phyloP scores from a whole-genome alignment of 2,329 filamentous ascomycete genomes.

The Ambrosiella cleistominuta region DNA sequence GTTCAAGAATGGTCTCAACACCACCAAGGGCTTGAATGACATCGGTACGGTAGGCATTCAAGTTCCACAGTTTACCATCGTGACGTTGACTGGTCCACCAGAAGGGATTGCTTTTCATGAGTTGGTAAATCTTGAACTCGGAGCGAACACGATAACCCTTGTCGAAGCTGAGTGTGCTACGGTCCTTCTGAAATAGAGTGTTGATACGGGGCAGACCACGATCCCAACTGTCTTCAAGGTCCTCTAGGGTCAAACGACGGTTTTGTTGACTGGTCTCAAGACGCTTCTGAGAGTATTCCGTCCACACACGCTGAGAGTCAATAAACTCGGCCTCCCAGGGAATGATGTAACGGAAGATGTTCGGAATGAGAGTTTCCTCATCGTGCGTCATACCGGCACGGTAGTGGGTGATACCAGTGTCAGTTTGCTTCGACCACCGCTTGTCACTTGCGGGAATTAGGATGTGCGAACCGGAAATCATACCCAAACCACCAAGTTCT shows the following conservation, averaged over 20 bases:
- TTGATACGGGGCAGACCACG: slow-evolving; percentile 95
- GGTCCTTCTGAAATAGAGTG: slow-evolving; percentile 95
- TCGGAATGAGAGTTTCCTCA: slow-evolving; percentile 92
- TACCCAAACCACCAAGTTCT: slow-evolving; percentile 87
- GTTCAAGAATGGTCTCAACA: slow-evolving; percentile 95
- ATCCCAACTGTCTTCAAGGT: slow-evolving; percentile 97
- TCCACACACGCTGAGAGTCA: slow-evolving; percentile 97
- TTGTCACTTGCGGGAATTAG: slow-evolving; percentile 95
- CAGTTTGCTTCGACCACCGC: slow-evolving; percentile 95
- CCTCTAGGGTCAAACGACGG: slow-evolving; percentile 79
- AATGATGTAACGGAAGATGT: slow-evolving; percentile 98
- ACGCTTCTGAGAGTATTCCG: slow-evolving; percentile 95
- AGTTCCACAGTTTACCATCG: slow-evolving; percentile 92
- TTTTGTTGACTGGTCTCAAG: slow-evolving; percentile 96
- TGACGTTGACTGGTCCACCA: slow-evolving; percentile 98
- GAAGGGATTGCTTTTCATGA: slow-evolving; percentile 99
- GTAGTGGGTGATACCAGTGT: slow-evolving; percentile 92
- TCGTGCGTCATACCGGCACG: slow-evolving; percentile 96
- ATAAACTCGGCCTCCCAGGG: slow-evolving; percentile 99
- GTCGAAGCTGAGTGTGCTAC: slow-evolving; percentile 92
- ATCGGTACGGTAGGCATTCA: slow-evolving; percentile 90
- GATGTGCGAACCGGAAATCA: slow-evolving; percentile 98
- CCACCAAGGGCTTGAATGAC: slow-evolving; percentile 90
- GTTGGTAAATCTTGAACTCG: slow-evolving; percentile 95
- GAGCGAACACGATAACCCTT: slow-evolving; percentile 92